A percentile compares a stretch with the other conserved stretches of the same genome.
These are phyloP conservation scores for Tricholomella constricta DNA, from an alignment of 768 basidiomycete genomes.

Conservation along the genomic window DNA sequence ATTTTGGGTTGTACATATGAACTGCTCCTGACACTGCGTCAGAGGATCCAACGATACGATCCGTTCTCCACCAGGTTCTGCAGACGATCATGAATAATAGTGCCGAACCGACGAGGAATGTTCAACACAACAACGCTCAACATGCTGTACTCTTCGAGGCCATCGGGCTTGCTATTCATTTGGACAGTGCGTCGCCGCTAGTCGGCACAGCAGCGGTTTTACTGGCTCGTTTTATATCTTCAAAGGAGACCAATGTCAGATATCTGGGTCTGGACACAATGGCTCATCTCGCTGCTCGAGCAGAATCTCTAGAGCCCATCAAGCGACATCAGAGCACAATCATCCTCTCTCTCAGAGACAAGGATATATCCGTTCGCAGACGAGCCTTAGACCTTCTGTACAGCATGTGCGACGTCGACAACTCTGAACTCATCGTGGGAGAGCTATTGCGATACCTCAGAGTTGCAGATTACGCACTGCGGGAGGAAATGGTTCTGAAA, in stretches of 20 bases:
- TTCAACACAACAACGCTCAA: conserved; percentile 98
- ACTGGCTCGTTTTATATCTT: conserved; percentile 93
- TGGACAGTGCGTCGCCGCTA: conserved; percentile 88
- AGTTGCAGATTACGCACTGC: conserved; percentile 94
- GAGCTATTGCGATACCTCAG: conserved; percentile 92
- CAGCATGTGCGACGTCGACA: conserved; percentile 99
- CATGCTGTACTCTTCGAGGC: conserved; percentile 99
- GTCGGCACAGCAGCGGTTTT: conserved; percentile 88
- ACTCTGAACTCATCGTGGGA: conserved; percentile 93
- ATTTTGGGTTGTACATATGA: neutral
- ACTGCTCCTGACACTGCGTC: conserved; percentile 4
- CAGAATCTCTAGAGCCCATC: conserved; percentile 87
- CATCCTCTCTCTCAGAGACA: conserved; percentile 91
- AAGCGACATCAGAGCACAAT: conserved; percentile 97
- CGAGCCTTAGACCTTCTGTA: conserved; percentile 94
- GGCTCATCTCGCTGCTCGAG: conserved; percentile 95
- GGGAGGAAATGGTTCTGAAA: conserved; percentile 99
- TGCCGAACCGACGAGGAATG: conserved; percentile 88
- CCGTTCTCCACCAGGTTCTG: conserved; percentile 78
- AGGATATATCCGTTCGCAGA: conserved; percentile 94
- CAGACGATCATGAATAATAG: conserved; percentile 90
- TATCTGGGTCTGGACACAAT: conserved; percentile 98
- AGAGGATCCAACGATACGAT: conserved; percentile 85
- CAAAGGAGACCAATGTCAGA: conserved; percentile 97
- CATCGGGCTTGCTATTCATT: conserved; percentile 92